phyloP scores from a whole-genome alignment of 2,329 filamentous ascomycete genomes.

The Pseudogymnoascus sp. region DNA sequence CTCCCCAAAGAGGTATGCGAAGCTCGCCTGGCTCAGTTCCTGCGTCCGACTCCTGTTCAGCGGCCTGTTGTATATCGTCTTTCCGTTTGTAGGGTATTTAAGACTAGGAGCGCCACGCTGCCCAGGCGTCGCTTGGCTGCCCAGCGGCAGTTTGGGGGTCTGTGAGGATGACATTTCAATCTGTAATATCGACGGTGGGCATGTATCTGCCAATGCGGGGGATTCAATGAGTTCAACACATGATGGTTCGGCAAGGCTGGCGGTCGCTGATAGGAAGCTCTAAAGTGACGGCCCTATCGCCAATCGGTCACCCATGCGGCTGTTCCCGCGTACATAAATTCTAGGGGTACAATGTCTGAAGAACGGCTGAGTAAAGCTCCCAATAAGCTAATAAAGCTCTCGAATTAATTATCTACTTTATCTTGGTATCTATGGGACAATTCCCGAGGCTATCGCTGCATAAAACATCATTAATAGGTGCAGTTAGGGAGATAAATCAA shows the following conservation, averaged over 20 bases:
- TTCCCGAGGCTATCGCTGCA: neutral
- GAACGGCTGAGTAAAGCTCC: neutral
- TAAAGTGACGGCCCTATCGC: conserved; percentile 6
- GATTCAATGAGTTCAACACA: neutral
- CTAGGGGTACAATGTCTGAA: neutral
- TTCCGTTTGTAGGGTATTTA: conserved; percentile 83
- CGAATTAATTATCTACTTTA: neutral
- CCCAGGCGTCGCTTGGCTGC: conserved; percentile 18
- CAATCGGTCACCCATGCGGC: conserved; percentile 1
- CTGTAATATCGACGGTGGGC: conserved; percentile 13
- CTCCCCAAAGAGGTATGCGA: conserved; percentile 92
- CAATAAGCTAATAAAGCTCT: neutral
- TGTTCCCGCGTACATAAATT: conserved; percentile 2
- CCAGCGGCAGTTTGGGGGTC: conserved; percentile 20
- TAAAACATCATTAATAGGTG: neutral
- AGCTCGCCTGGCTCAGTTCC: conserved; percentile 86
- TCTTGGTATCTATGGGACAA: neutral
- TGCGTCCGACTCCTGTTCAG: conserved; percentile 81
- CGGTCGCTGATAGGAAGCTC: conserved; percentile 7
- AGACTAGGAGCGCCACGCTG: conserved; percentile 45
- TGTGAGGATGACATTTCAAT: conserved; percentile 26
- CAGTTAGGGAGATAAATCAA: neutral
- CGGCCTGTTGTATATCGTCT: conserved; percentile 96
- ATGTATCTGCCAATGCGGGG: conserved; percentile 4
- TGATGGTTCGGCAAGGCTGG: conserved; percentile 1